Base-by-base conservation (phyloP, 768 basidiomycete species). In the Tulasnella sp. region DNA sequence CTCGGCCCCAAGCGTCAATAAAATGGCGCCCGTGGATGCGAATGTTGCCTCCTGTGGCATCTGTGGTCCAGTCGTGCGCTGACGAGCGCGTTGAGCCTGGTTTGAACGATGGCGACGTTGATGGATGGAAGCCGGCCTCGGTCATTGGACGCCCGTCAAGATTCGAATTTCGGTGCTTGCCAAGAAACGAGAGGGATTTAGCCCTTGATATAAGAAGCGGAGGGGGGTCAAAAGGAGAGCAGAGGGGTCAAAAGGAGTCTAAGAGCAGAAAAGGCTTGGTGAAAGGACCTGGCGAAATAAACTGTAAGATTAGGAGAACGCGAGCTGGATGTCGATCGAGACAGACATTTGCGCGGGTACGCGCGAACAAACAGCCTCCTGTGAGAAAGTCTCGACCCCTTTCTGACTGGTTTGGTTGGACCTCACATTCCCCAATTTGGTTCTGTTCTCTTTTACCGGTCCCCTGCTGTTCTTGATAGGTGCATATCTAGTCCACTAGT, bases 1-100 rank as follows among this genome's bases (percentile, higher is more conserved):
- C 91, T 72, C 97, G 90, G 4, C 94, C 94, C 82, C 91, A 90
- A 1, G 85, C 85, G 84, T 99, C 97, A 1, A 96, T 86, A 82
- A 98, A 94, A 84, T 98, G 91, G 21, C 94, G 88, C 0, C 96
- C 96, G 76, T 90, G 88, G 1, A 90, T 87, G 42, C 85, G 85
- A 34, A 96, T 83, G 19, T 84, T 84, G 34, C 90, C 90, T 19
- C 90, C 91, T 0, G 90, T 92, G 34, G 87, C 89, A 40, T 83
- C 80, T 19, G 78, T 82, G 12, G 91, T 92, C 94, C 92, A 95
- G 83, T 93, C 91, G 81, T 94, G 93, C 0, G 92, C 93, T 80
- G 89, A 93, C 18, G 78, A 79, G n/a, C 21, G 19, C 38, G 71
- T 73, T 34, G 40, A 39, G 31, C 78, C 78, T 9, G 78, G 78